Evolutionary conservation across 176 grass and related monocot genomes (phyloP), one percentile per base, ranked within the genome.

Genomic region (Juncus effusus): DNA sequence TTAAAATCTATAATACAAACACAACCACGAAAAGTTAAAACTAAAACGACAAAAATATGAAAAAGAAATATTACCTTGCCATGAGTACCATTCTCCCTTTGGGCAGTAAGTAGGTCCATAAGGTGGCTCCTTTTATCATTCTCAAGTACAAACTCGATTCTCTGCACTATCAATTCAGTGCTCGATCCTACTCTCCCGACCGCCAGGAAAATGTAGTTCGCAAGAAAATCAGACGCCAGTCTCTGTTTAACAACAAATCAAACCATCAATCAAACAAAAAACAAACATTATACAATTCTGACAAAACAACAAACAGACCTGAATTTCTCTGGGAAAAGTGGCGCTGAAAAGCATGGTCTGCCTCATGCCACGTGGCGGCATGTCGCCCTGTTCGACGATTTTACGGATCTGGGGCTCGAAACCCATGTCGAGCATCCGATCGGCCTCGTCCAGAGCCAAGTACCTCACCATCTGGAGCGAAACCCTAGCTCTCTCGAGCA

Each of bases 291-390:
- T 28, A 28, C 19, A 28, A 28, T 28, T 28, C 19, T 16, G 38
- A 4, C 36, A 38, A 41, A 70, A 64, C 58, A 51, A 38, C 19
- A 28, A 60, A 53, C 52, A 64, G 63, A 96, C 92, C 67, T 96
- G 92, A 70, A 96, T 96, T 58, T 96, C 92, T 70, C 85, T 91
- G 37, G 92, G 92, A 66, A 96, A 96, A 36, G 92, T 96, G 54
- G 92, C 92, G 90, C 92, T 96, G 70, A 96, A 96, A 37, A 96
- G 36, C 92, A 96, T 96, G 28, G 92, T 96, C 72, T 96, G 92
- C 51, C 92, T 90, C 52, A 79, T 74, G 52, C 92, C 84, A 59
- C 74, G 84, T 49, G 84, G 71, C 2, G 92, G 87, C 92, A 96
- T 96, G 68, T 91, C 92, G 77, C 87, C 91, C 49, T 91, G 87